Evolutionary conservation across 2,329 filamentous ascomycete species (phyloP).

Genomic region (Talaromyces verruculosus): DNA sequence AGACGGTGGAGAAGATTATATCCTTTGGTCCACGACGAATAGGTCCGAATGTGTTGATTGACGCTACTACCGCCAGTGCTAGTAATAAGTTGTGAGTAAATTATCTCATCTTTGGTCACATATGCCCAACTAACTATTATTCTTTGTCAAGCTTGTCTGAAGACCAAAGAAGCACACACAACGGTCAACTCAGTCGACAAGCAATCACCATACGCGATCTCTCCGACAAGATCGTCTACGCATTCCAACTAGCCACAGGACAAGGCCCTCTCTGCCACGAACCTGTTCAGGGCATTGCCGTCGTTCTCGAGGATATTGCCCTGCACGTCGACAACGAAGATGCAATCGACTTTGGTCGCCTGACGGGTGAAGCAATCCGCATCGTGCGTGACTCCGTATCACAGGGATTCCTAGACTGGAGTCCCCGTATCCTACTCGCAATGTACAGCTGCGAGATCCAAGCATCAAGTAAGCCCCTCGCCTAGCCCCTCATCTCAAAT

Average conservation of each 20-base stretch:
- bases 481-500: background rate
- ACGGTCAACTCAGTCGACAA: constrained; percentile 29
- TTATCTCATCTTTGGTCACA: background rate
- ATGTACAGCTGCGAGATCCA: constrained; percentile 99
- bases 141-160: constrained; percentile 37
- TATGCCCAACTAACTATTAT: background rate
- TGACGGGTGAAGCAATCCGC: constrained; percentile 92
- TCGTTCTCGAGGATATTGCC: constrained; percentile 79
- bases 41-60: constrained; percentile 86
- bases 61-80: constrained; percentile 70
- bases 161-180: constrained; percentile 32
- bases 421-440: constrained; percentile 86
- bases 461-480: constrained; percentile 67
- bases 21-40: constrained; percentile 83
- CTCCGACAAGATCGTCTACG: constrained; percentile 85
- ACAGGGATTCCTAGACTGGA: constrained; percentile 91
- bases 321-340: constrained; percentile 45
- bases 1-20: constrained; percentile 75
- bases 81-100: constrained; percentile 68
- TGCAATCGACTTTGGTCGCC: constrained; percentile 65
- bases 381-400: constrained; percentile 81
- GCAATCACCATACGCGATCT: constrained; percentile 62
- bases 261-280: constrained; percentile 92
- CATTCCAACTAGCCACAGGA: constrained; percentile 86
- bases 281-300: constrained; percentile 87